phyloP scores from a whole-genome alignment of 176 grass and related monocot species.

The Zizania latifolia region DNA sequence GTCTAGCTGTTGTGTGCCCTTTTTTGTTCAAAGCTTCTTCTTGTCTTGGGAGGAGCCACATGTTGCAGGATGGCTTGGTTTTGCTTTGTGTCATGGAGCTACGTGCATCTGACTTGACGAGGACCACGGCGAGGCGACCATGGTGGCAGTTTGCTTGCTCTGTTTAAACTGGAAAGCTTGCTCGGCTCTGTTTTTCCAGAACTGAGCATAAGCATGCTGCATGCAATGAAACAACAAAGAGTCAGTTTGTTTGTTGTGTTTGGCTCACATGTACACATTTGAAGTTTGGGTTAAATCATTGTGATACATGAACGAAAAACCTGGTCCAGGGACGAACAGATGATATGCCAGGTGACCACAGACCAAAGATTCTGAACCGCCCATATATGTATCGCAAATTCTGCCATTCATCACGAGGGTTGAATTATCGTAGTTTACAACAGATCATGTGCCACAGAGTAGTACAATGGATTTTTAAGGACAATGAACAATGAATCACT shows the following conservation, averaged over 20 bases:
- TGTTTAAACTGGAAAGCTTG: not conserved
- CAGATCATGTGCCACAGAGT: not conserved
- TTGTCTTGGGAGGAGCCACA: not conserved
- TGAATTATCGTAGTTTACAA: not conserved
- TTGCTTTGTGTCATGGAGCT: not conserved
- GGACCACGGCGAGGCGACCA: not conserved
- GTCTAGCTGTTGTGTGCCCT: too few relatives aligned
- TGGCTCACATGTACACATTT: not conserved
- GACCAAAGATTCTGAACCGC: not conserved
- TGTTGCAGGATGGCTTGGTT: not conserved
- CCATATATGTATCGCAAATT: not conserved
- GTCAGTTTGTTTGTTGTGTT: not conserved
- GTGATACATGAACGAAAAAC: too few relatives aligned
- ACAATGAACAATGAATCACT: not conserved
- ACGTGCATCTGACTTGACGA: too few relatives aligned
- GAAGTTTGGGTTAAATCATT: too few relatives aligned
- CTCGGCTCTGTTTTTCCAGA: not conserved
- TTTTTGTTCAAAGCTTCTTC: not conserved
- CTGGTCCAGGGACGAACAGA: too few relatives aligned
- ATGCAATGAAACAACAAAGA: not conserved
- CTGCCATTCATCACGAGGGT: not conserved
- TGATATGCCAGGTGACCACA: too few relatives aligned
- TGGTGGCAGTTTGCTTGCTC: not conserved
- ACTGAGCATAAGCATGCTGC: not conserved
- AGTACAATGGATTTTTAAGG: not conserved